Base-by-base conservation (phyloP, 2,329 filamentous ascomycete species). In the Venturia effusa region DNA sequence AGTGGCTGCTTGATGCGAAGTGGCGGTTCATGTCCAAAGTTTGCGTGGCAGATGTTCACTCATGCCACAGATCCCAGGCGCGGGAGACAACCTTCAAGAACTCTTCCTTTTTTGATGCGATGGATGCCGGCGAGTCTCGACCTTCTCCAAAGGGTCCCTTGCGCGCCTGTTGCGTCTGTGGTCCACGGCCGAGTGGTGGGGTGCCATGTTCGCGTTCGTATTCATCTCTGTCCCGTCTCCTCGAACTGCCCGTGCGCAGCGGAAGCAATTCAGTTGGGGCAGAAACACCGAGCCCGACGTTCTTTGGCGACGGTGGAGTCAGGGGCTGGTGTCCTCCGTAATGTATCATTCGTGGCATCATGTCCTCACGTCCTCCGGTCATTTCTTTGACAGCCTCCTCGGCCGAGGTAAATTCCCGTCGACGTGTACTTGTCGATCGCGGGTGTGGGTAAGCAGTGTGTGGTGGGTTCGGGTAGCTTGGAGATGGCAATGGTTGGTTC, bases 51-150 rank as follows among this genome's bases (percentile, higher is more conserved):
- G 15, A 4, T n/a, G 4, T 39, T 61, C 55, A 97, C 67, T 92
- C 96, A 79, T 97, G 94, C 76, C 97, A 96, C 34, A 99, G 77
- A 78, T 99, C 94, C 94, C 94, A 99, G 10, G 94, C 94, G 71
- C 90, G 83, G 69, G 90, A 86, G 74, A 93, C 97, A 61, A 97
- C 79, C 64, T 84, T 81, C 67, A 99, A 79, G 72, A 99, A 99
- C 74, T 96, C 91, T 54, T 96, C 92, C 73, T 92, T 92, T 84
- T 97, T 97, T 71, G 84, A 87, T 69, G 85, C 83, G 74, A 90
- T 88, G 6, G 87, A 90, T 69, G 94, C 92, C 8, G 90, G 91
- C 68, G 86, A 92, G 71, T 94, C 92, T 66, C 90, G 82, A 89
- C 90, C 64, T 89, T 88, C 41, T 89, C 89, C 70, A 94, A 94